Conservation (phyloP, 768 basidiomycete genomes). For the Termitomyces sp. region DNA sequence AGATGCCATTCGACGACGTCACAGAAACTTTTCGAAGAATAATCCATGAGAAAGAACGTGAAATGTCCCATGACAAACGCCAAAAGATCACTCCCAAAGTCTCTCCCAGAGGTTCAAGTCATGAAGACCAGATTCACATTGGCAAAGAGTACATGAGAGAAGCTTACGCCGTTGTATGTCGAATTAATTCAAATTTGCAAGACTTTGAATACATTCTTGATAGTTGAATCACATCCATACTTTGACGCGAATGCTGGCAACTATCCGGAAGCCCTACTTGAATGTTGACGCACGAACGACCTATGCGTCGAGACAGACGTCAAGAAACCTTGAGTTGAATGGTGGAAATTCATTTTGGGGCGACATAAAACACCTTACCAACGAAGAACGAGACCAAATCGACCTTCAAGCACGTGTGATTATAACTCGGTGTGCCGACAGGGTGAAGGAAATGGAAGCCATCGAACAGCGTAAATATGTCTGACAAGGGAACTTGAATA, state of each 20-base stretch:
- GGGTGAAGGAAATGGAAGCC: constrained; percentile 83
- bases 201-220: neutral
- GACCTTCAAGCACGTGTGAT: constrained; percentile 89
- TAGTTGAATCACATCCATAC: constrained; percentile 73
- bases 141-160: constrained; percentile 70
- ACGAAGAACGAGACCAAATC: constrained; percentile 93
- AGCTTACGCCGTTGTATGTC: constrained; percentile 64
- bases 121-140: constrained; percentile 33
- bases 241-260: constrained; percentile 64
- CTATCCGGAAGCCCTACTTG: constrained; percentile 84
- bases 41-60: constrained; percentile 41
- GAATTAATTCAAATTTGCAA: neutral
- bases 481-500: constrained; percentile 11
- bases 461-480: constrained; percentile 72
- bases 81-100: constrained; percentile 36
- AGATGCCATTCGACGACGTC: constrained; percentile 56
- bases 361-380: constrained; percentile 66
- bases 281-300: constrained; percentile 60
- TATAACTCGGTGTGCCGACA: constrained; percentile 78
- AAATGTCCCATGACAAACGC: constrained; percentile 41
- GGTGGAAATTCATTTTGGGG: constrained; percentile 48
- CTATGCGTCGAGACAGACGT: constrained; percentile 47
- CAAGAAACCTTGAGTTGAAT: constrained; percentile 52
- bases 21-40: constrained; percentile 58
- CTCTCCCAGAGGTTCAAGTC: constrained; percentile 26